Evolutionary conservation across 192 early-diverging fungal species (phyloP).

Genomic region (Glomus cerebriforme): DNA sequence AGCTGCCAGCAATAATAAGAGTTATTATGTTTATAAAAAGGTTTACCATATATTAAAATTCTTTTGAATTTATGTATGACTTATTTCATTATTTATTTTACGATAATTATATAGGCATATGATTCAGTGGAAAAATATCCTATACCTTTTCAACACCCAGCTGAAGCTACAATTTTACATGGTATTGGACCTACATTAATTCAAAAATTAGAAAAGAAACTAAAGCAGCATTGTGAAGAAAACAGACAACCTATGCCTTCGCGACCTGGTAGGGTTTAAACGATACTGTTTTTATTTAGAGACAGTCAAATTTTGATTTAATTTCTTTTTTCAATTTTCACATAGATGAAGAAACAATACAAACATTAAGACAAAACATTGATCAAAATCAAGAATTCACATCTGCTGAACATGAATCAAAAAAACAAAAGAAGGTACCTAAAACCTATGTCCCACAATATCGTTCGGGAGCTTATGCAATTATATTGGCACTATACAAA

Average conservation of each 20-base stretch:
- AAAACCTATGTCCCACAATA: conserved; percentile 74
- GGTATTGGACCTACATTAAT: conserved; percentile 67
- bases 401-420: not conserved
- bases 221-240: conserved; percentile 58
- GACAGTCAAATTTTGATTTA: not conserved
- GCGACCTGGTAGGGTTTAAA: conserved; percentile 8
- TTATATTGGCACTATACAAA: conserved; percentile 67
- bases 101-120: conserved; percentile 48
- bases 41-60: conserved; percentile 29
- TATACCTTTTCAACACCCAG: conserved; percentile 56
- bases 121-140: conserved; percentile 66
- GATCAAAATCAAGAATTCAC: not conserved
- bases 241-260: conserved; percentile 47
- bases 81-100: not conserved
- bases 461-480: conserved; percentile 79
- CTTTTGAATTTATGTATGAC: not conserved
- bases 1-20: conserved; percentile 44
- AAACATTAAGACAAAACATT: not conserved
- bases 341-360: conserved; percentile 8
- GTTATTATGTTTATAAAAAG: conserved; percentile 62
- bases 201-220: conserved; percentile 51
- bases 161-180: conserved; percentile 57
- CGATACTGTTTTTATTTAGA: not conserved
- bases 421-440: conserved; percentile 9
- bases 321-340: not conserved